These are phyloP conservation scores for Nannizziopsis arthrosporioides DNA, from an alignment of 2,329 filamentous ascomycete genomes.

Conservation along the genomic window DNA sequence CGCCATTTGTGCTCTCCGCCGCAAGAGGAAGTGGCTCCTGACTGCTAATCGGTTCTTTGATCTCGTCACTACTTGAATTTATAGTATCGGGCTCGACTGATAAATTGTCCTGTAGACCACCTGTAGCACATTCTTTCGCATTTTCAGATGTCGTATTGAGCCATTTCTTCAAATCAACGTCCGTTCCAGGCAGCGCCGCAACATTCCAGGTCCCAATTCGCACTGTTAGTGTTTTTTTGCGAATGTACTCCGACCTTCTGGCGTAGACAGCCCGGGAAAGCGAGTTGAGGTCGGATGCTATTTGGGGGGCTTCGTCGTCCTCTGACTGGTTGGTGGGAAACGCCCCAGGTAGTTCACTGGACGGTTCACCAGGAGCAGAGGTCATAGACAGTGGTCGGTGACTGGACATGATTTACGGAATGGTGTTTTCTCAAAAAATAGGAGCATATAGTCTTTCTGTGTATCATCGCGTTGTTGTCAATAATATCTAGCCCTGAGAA, in stretches of 20 bases:
- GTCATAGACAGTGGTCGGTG: background rate
- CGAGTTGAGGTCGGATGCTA: conserved; percentile 27
- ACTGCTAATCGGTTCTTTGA: background rate
- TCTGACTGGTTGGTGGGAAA: conserved; percentile 15
- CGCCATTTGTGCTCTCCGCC: background rate
- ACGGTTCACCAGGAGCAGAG: conserved; percentile 28
- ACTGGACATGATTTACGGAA: background rate
- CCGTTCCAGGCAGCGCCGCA: conserved; percentile 68
- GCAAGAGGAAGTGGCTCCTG: background rate
- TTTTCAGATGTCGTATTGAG: conserved; percentile 54
- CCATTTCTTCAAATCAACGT: conserved; percentile 80
- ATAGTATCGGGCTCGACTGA: background rate
- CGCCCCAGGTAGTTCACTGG: conserved; percentile 37
- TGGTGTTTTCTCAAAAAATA: background rate
- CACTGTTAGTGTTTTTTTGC: conserved; percentile 61
- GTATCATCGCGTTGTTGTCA: background rate
- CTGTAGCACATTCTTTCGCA: conserved; percentile 13
- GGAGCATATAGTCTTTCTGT: background rate
- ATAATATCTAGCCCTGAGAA: background rate
- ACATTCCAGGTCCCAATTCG: conserved; percentile 97
- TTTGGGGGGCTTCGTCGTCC: conserved; percentile 10
- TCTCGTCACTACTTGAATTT: background rate
- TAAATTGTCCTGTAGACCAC: background rate
- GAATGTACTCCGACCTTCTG: conserved; percentile 66
- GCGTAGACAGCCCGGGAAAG: conserved; percentile 54